These are phyloP conservation scores for Aspergillus ruber DNA, from an alignment of 2,329 filamentous ascomycete species.

Conservation along the genomic window DNA sequence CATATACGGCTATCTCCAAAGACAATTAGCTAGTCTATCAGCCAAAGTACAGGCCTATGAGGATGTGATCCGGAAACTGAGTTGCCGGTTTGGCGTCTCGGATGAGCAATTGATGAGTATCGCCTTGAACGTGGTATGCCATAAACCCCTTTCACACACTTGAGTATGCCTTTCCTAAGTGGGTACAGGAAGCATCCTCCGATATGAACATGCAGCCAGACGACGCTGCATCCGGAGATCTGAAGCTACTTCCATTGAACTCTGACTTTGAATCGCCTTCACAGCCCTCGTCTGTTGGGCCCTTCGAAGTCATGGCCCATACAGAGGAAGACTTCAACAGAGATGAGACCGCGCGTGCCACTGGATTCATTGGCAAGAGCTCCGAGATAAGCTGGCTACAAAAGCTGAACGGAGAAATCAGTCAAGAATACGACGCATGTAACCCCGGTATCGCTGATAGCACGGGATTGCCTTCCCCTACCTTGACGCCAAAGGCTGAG, in stretches of 20 bases:
- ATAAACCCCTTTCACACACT: background rate
- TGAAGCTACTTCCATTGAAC: slow-evolving; percentile 8
- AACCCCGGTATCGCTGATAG: slow-evolving; percentile 12
- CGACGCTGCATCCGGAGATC: slow-evolving; percentile 11
- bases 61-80: slow-evolving; percentile 31
- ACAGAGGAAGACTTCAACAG: slow-evolving; percentile 40
- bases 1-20: slow-evolving; percentile 8
- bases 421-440: slow-evolving; percentile 15
- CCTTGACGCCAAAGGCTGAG: slow-evolving; percentile 18
- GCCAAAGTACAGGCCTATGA: slow-evolving; percentile 38
- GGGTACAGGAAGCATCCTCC: slow-evolving; percentile 16
- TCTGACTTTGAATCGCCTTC: slow-evolving; percentile 17
- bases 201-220: slow-evolving; percentile 18
- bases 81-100: slow-evolving; percentile 29
- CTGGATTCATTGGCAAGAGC: slow-evolving; percentile 40
- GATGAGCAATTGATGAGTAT: slow-evolving; percentile 31
- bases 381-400: slow-evolving; percentile 43
- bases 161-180: slow-evolving; percentile 11
- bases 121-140: slow-evolving; percentile 25
- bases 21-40: slow-evolving; percentile 36
- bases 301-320: slow-evolving; percentile 33
- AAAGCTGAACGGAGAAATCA: slow-evolving; percentile 29
- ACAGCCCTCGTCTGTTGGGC: slow-evolving; percentile 22
- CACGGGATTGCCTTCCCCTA: slow-evolving; percentile 21
- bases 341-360: slow-evolving; percentile 32